phyloP scores from a whole-genome alignment of 306 rosid genomes.

The Vigna hirtella region DNA sequence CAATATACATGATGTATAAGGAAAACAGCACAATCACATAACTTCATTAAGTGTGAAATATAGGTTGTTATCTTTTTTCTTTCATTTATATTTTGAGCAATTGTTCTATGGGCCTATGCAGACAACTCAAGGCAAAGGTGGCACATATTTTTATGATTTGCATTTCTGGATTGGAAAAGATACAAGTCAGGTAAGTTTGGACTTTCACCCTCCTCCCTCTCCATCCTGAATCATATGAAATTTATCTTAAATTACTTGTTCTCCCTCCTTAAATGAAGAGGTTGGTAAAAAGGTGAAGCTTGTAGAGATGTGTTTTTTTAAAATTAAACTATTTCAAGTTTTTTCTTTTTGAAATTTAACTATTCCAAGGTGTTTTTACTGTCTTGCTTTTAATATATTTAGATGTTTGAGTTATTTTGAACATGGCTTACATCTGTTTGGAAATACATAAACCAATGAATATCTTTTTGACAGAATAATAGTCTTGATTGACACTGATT shows the following conservation, averaged over 20 bases:
- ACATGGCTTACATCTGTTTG: slow-evolving; percentile 28
- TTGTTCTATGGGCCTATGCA: slow-evolving; percentile 49
- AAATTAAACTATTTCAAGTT: background rate
- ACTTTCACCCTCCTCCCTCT: slow-evolving; percentile 20
- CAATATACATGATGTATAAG: slow-evolving; percentile 22
- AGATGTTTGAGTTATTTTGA: slow-evolving; percentile 28
- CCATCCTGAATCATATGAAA: slow-evolving; percentile 32
- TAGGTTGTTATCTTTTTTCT: background rate
- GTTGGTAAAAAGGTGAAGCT: slow-evolving; percentile 7
- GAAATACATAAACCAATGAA: slow-evolving; percentile 1
- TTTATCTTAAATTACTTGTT: background rate
- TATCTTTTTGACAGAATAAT: slow-evolving; percentile 13
- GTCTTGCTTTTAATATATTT: slow-evolving; percentile 7
- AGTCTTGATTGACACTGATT: slow-evolving; percentile 33
- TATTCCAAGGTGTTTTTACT: slow-evolving; percentile 9
- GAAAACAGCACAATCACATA: slow-evolving; percentile 29
- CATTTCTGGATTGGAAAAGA: slow-evolving; percentile 99
- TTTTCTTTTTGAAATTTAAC: background rate
- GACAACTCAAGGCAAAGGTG: slow-evolving; percentile 91
- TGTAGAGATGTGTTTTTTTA: background rate
- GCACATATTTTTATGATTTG: slow-evolving; percentile 74
- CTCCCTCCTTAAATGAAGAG: slow-evolving; percentile 8
- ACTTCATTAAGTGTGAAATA: slow-evolving; percentile 7
- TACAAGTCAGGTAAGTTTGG: slow-evolving; percentile 83
- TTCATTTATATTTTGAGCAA: background rate